Evolutionary conservation across 805 yeast species (phyloP), one percentile per base, ranked within the genome.

Genomic region (Scheffersomyces ergatensis): DNA sequence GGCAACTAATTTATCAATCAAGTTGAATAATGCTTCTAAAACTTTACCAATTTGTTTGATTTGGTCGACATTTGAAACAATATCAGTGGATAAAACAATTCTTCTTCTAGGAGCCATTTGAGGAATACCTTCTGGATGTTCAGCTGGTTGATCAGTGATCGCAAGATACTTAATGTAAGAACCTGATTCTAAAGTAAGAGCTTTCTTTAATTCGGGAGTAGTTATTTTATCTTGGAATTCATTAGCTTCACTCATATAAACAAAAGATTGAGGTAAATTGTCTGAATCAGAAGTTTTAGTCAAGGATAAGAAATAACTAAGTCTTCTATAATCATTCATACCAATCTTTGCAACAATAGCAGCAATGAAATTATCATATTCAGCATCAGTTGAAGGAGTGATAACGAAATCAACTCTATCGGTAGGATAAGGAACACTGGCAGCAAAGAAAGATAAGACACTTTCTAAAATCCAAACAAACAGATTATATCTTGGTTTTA

Each of bases 191-290:
- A 83, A 58, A 35, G 74, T 72, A 46, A 67, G 58, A n/a, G 61
- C 50, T 11, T 44, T 44, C 30, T 52, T 52, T 39, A 70, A 61
- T 45, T 75, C 77, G 20, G 69, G 66, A 38, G 80, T 74, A 49
- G 76, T 72, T 38, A 86, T 66, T 43, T 78, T 67, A 4, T 80
- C 88, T 49, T 83, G 89, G 67, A 87, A 73, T 60, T 92, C 98
- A 46, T 82, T 74, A 42, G 80, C 80, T 72, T 93, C 99, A 52
- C 85, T 73, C 98, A 93, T 90, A 67, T 79, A 88, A 20, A 88
- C 96, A 57, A 76, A 86, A 48, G 85, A 80, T 34, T 66, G 53
- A 26, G 97, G 96, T 52, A 92, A 70, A 49, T 77, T 74, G 20
- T 74, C 60, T 19, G 85, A 80, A 58, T 89, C 95, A 32, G 83